These are phyloP conservation scores for Scleroderma citrinum DNA, from an alignment of 768 basidiomycete species.

Conservation along the genomic window DNA sequence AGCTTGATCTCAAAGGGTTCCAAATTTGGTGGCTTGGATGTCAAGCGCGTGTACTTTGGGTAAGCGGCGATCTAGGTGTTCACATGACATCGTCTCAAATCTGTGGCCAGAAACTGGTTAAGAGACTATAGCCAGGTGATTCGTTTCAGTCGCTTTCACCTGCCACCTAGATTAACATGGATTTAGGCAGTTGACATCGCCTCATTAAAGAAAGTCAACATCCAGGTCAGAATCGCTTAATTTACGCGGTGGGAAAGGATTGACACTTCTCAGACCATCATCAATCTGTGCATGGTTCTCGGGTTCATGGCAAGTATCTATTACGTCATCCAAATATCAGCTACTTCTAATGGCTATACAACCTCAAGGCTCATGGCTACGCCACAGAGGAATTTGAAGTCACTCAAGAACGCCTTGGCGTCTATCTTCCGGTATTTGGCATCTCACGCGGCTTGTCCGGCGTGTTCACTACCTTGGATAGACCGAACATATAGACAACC, in stretches of 20 bases:
- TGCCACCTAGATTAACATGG: not conserved
- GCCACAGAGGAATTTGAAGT: conserved; percentile 85
- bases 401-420: conserved; percentile 73
- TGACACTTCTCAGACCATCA: conserved; percentile 52
- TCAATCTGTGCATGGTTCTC: conserved; percentile 85
- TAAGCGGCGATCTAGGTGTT: conserved; percentile 25
- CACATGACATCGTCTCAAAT: not conserved
- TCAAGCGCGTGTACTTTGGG: conserved; percentile 84
- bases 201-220: conserved; percentile 62
- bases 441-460: not conserved
- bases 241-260: not conserved
- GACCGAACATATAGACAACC: conserved; percentile 90
- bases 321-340: not conserved
- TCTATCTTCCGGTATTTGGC: conserved; percentile 64
- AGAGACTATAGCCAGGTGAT: conserved; percentile 78
- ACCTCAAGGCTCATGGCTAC: conserved; percentile 63
- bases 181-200: conserved; percentile 78
- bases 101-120: conserved; percentile 64
- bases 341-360: not conserved
- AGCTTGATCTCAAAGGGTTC: conserved; percentile 49
- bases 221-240: conserved; percentile 43
- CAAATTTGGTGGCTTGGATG: conserved; percentile 76
- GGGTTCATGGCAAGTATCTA: conserved; percentile 67
- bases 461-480: conserved; percentile 17
- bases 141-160: not conserved